Conservation (phyloP, 768 basidiomycete species). For the Astraeus odoratus region DNA sequence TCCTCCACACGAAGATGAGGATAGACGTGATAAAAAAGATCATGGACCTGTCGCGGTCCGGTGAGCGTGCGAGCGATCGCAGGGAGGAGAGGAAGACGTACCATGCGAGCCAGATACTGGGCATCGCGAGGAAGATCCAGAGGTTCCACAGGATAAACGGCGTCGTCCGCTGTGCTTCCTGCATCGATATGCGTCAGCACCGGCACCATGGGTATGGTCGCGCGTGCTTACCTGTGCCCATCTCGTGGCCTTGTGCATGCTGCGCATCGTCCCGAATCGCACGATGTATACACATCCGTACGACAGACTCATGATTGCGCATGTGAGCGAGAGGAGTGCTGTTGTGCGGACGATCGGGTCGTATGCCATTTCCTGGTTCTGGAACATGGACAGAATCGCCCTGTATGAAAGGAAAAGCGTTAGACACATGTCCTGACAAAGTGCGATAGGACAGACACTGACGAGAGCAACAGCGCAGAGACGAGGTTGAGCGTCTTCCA, state of each 20-base stretch:
- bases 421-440: not conserved
- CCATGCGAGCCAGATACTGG: conserved; percentile 69
- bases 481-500: conserved; percentile 76
- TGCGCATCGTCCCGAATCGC: conserved; percentile 65
- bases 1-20: conserved; percentile 61
- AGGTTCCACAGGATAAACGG: conserved; percentile 55
- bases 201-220: not conserved
- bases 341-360: conserved; percentile 59
- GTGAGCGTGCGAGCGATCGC: not conserved
- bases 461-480: conserved; percentile 55
- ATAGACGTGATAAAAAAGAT: conserved; percentile 57
- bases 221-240: conserved; percentile 55
- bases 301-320: conserved; percentile 61
- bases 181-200: not conserved
- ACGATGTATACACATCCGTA: conserved; percentile 74
- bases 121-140: conserved; percentile 62
- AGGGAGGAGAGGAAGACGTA: conserved; percentile 17
- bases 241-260: conserved; percentile 60
- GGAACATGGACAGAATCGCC: conserved; percentile 65
- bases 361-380: conserved; percentile 40
- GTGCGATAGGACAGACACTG: conserved; percentile 14
- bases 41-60: conserved; percentile 45
- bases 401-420: conserved; percentile 24
- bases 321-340: conserved; percentile 58
- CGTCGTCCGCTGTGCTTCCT: conserved; percentile 54